Conservation (phyloP, 768 basidiomycete species). For the Phaffia australis region DNA sequence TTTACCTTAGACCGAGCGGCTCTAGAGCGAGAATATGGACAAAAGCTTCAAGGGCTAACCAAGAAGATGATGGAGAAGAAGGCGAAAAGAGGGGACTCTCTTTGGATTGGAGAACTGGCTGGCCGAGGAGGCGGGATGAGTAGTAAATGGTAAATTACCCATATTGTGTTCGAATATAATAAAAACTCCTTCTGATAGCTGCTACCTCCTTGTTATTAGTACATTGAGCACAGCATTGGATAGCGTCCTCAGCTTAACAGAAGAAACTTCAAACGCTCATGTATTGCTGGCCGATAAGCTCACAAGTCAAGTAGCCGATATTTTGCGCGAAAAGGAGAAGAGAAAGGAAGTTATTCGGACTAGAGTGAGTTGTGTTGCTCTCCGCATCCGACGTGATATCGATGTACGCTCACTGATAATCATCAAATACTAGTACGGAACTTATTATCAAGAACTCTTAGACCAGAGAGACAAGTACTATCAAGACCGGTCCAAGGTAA, state of each 20-base stretch:
- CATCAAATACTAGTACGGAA: not conserved
- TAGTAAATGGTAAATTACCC: slow-evolving; percentile 43
- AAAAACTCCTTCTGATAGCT: not conserved
- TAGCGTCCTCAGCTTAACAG: slow-evolving; percentile 54
- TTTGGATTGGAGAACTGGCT: slow-evolving; percentile 49
- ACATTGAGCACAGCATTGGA: slow-evolving; percentile 63
- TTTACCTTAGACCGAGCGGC: slow-evolving; percentile 50
- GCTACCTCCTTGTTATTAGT: slow-evolving; percentile 38
- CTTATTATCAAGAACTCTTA: slow-evolving; percentile 16
- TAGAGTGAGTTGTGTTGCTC: not conserved
- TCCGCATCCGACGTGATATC: not conserved
- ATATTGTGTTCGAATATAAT: not conserved
- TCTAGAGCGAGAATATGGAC: slow-evolving; percentile 68
- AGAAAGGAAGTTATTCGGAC: slow-evolving; percentile 47
- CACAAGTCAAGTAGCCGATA: slow-evolving; percentile 52
- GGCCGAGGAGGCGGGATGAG: slow-evolving; percentile 8
- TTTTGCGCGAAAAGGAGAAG: slow-evolving; percentile 51
- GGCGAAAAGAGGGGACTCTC: slow-evolving; percentile 46
- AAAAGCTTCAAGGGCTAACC: slow-evolving; percentile 54
- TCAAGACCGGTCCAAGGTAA: slow-evolving; percentile 16
- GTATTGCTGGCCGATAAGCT: slow-evolving; percentile 54
- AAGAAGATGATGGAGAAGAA: slow-evolving; percentile 65
- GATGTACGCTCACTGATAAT: not conserved
- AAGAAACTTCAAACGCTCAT: slow-evolving; percentile 58
- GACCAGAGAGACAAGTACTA: slow-evolving; percentile 16